Conservation (phyloP, 1,139 yeast species). For the Pneumocystis sp. region DNA sequence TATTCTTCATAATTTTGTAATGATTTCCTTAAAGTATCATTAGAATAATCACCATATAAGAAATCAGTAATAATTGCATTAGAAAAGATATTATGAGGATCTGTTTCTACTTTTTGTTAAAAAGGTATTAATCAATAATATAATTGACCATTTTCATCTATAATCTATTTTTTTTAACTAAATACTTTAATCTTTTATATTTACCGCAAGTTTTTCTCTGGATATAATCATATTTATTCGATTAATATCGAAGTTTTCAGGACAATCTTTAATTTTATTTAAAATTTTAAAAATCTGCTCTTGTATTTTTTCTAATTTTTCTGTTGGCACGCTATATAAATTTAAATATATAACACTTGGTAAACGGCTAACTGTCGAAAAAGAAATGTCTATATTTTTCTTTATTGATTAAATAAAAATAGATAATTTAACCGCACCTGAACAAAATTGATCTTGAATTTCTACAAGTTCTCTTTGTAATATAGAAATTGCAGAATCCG, state of each 20-base stretch:
- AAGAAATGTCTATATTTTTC: conserved; percentile 43
- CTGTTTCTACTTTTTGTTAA: conserved; percentile 5
- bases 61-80: conserved; percentile 63
- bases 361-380: conserved; percentile 20
- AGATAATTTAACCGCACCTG: conserved; percentile 37
- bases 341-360: conserved; percentile 6
- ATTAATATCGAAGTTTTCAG: conserved; percentile 42
- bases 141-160: background rate
- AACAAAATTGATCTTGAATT: conserved; percentile 67
- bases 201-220: conserved; percentile 47
- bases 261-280: conserved; percentile 30
- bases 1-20: conserved; percentile 44
- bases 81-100: conserved; percentile 28
- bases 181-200: conserved; percentile 32
- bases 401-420: conserved; percentile 35
- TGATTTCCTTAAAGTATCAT: conserved; percentile 42
- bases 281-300: conserved; percentile 38
- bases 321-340: conserved; percentile 46
- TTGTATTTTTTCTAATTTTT: conserved; percentile 40
- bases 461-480: conserved; percentile 61
- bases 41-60: conserved; percentile 55
- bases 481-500: conserved; percentile 58
- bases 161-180: background rate
- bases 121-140: background rate
- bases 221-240: conserved; percentile 54